Percentiles rank a stretch among this genome's conserved stretches.
Evolutionary conservation across 768 basidiomycete genomes (phyloP).

Genomic region (Dioszegia aurantiaca): DNA sequence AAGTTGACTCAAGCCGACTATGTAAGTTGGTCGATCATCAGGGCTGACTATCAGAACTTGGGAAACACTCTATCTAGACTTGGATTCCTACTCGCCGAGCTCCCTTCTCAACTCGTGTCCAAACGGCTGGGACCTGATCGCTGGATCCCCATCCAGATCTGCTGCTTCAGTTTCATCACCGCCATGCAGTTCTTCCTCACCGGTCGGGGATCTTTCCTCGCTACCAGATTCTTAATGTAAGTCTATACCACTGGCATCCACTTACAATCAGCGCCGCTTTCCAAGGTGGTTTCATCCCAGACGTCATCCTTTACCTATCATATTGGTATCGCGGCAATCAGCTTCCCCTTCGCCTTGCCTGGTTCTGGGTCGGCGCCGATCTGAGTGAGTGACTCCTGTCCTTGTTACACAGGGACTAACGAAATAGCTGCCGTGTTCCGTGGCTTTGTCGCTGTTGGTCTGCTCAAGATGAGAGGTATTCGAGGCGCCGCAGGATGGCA

Average conservation of each 20-base stretch:
- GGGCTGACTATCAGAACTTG: conserved; percentile 33
- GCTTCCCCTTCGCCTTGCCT: conserved; percentile 67
- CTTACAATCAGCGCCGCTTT: conserved; percentile 55
- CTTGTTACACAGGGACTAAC: not conserved
- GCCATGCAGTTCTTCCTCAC: conserved; percentile 63
- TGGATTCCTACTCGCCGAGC: conserved; percentile 56
- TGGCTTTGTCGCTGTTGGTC: conserved; percentile 66
- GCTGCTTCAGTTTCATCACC: conserved; percentile 60
- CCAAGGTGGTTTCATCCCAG: conserved; percentile 60
- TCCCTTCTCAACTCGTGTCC: conserved; percentile 67
- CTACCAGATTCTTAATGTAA: conserved; percentile 54
- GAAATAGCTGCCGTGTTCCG: conserved; percentile 53
- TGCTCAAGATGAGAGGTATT: conserved; percentile 60
- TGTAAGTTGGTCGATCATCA: conserved; percentile 10
- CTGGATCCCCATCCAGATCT: conserved; percentile 50
- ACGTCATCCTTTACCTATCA: conserved; percentile 64
- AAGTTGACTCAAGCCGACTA: conserved; percentile 56
- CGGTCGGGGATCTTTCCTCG: conserved; percentile 60
- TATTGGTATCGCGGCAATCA: conserved; percentile 60
- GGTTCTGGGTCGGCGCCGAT: conserved; percentile 63
- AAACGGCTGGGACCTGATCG: conserved; percentile 65
- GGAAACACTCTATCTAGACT: conserved; percentile 62
- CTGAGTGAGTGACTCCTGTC: conserved; percentile 12
- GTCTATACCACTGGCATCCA: not conserved
- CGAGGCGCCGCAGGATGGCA: conserved; percentile 56